These are phyloP conservation scores for Coemansia sp. DNA, from an alignment of 192 early-diverging fungal genomes.

Conservation along the genomic window DNA sequence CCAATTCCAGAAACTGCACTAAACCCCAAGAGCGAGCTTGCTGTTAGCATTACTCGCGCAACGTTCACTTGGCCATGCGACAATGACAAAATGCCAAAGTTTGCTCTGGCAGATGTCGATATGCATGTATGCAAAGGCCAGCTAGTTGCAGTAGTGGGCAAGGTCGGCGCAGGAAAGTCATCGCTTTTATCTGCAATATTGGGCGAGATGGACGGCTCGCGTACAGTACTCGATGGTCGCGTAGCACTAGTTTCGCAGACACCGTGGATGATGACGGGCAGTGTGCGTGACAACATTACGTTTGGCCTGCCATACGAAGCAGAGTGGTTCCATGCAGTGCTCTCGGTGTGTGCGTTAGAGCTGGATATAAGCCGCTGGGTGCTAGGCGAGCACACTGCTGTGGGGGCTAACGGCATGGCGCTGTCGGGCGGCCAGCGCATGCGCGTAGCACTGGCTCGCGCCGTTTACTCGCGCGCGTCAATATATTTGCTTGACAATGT, in stretches of 20 bases:
- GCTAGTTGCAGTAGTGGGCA: conserved; percentile 72
- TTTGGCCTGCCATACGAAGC: conserved; percentile 36
- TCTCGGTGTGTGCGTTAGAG: conserved; percentile 24
- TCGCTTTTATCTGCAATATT: conserved; percentile 72
- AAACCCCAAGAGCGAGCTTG: not conserved
- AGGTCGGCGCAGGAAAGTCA: conserved; percentile 85
- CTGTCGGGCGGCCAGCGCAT: conserved; percentile 65
- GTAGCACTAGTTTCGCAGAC: conserved; percentile 29
- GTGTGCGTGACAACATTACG: conserved; percentile 47
- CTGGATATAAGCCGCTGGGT: conserved; percentile 24
- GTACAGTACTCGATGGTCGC: not conserved
- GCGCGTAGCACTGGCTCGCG: conserved; percentile 65
- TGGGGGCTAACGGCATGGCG: conserved; percentile 58
- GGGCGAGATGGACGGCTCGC: conserved; percentile 60
- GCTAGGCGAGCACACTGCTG: conserved; percentile 46
- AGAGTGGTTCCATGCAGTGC: conserved; percentile 18
- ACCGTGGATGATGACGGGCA: conserved; percentile 49
- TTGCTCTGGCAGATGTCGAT: conserved; percentile 56
- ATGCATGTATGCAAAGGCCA: conserved; percentile 58
- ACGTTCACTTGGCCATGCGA: conserved; percentile 11
- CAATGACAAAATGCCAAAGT: conserved; percentile 8
- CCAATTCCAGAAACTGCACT: not conserved
- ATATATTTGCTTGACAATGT: conserved; percentile 73
- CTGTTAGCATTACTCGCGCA: conserved; percentile 9
- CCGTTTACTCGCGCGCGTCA: conserved; percentile 66